phyloP scores from a whole-genome alignment of 306 rosid genomes.

The Quercus gilva region DNA sequence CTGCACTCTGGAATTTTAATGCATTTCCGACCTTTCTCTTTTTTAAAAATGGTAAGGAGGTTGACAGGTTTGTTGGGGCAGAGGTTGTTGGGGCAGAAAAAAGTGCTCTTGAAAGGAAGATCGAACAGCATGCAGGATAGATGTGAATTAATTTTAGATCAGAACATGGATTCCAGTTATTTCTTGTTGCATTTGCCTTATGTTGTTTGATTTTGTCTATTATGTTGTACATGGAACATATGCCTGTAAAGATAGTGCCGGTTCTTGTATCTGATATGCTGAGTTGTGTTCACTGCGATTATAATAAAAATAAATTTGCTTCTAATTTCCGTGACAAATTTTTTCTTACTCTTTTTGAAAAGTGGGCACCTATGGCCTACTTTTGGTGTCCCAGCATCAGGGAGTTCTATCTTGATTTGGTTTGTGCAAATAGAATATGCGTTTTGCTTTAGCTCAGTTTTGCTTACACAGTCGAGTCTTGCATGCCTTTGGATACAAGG shows the following conservation, averaged over 20 bases:
- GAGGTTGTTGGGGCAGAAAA: slow-evolving; percentile 64
- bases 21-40: slow-evolving; percentile 80
- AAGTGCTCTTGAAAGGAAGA: slow-evolving; percentile 57
- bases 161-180: slow-evolving; percentile 1
- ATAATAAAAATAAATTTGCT: background rate
- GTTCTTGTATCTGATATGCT: slow-evolving; percentile 21
- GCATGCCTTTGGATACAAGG: no score
- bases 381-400: no score
- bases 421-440: no score
- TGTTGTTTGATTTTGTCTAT: slow-evolving; percentile 13
- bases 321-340: background rate
- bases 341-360: background rate
- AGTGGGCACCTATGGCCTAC: no score
- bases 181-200: slow-evolving; percentile 3
- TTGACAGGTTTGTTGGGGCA: slow-evolving; percentile 29
- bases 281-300: background rate
- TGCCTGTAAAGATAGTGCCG: slow-evolving; percentile 3
- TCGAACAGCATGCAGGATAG: slow-evolving; percentile 51
- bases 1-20: slow-evolving; percentile 62
- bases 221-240: background rate
- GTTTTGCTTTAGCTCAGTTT: no score
- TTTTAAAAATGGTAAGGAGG: slow-evolving; percentile 57
- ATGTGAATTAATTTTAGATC: slow-evolving; percentile 26
- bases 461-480: no score
- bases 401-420: no score